Conservation (phyloP, 148 eudicot species). For the Oxyria digyna region DNA sequence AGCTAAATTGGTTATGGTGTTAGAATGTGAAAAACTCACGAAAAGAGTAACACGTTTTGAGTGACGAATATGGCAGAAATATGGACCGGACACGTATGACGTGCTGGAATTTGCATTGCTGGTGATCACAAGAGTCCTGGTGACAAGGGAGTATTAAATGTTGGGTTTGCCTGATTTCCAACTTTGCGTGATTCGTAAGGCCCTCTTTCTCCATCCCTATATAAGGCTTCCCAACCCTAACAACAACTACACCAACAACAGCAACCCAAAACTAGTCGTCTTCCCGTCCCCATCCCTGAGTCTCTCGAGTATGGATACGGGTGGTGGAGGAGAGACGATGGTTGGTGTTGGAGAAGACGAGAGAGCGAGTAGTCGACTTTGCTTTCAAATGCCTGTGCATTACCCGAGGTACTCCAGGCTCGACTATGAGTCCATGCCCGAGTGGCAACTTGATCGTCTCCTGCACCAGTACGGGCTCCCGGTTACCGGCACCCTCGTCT, state of each 20-base stretch:
- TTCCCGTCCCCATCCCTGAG: too few relatives aligned
- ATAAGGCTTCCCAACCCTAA: not conserved
- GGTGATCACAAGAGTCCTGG: not conserved
- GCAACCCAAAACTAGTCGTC: not conserved
- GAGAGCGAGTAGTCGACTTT: not conserved
- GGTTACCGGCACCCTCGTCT: not conserved
- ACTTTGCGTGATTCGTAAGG: not conserved
- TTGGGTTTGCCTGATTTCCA: not conserved
- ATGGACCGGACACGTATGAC: not conserved
- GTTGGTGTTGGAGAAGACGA: not conserved
- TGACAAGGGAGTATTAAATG: not conserved
- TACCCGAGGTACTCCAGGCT: slow-evolving; percentile 20
- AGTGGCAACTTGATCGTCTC: slow-evolving; percentile 21
- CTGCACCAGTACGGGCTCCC: slow-evolving; percentile 19
- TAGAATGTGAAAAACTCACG: not conserved
- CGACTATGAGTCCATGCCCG: slow-evolving; percentile 26
- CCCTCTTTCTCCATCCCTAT: not conserved
- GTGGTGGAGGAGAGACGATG: not conserved
- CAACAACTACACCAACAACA: not conserved
- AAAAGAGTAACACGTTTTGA: not conserved
- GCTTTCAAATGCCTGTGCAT: slow-evolving; percentile 27
- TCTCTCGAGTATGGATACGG: too few relatives aligned
- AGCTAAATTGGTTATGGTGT: not conserved
- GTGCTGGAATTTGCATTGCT: not conserved
- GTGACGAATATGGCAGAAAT: not conserved